A percentile compares a stretch with the other conserved stretches of the same genome.
These are phyloP conservation scores for Triangularia setosa DNA, from an alignment of 2,329 filamentous ascomycete species.

Conservation along the genomic window DNA sequence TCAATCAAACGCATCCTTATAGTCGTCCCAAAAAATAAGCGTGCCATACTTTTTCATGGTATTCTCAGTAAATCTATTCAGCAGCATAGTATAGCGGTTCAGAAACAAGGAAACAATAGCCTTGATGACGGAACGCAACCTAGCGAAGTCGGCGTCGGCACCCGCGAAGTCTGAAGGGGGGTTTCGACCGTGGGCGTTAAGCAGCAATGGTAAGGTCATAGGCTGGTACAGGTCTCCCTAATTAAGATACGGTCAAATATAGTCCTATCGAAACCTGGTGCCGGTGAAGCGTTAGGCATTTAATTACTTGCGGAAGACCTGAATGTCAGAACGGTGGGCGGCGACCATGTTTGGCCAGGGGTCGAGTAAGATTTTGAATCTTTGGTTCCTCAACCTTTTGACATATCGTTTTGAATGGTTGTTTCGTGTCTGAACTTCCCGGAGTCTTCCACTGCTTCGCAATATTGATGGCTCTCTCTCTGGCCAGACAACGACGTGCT, in stretches of 20 bases:
- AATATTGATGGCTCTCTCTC: too few relatives aligned
- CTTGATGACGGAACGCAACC: slow-evolving; percentile 29
- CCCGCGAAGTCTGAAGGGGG: slow-evolving; percentile 44
- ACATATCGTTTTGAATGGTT: too few relatives aligned
- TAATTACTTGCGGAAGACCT: slow-evolving; percentile 30
- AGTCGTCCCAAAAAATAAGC: slow-evolving; percentile 32
- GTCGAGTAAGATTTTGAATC: slow-evolving; percentile 42
- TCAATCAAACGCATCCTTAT: slow-evolving; percentile 37
- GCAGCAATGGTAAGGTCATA: slow-evolving; percentile 44
- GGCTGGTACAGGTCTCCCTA: slow-evolving; percentile 49
- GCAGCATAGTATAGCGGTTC: slow-evolving; percentile 33
- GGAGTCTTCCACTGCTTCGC: too few relatives aligned
- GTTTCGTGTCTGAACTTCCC: too few relatives aligned
- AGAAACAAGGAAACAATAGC: slow-evolving; percentile 30
- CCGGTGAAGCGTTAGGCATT: slow-evolving; percentile 14
- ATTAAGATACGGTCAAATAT: slow-evolving; percentile 54
- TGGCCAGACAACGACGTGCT: too few relatives aligned
- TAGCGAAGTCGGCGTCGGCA: slow-evolving; percentile 43
- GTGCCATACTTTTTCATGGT: too few relatives aligned
- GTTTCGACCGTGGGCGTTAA: slow-evolving; percentile 49
- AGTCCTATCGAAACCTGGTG: slow-evolving; percentile 33
- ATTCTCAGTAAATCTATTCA: slow-evolving; percentile 31
- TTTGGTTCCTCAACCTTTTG: slow-evolving; percentile 30
- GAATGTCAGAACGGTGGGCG: slow-evolving; percentile 50
- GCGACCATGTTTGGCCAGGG: slow-evolving; percentile 48